Conservation (phyloP, 2,329 filamentous ascomycete species). For the Dothistroma septosporum region DNA sequence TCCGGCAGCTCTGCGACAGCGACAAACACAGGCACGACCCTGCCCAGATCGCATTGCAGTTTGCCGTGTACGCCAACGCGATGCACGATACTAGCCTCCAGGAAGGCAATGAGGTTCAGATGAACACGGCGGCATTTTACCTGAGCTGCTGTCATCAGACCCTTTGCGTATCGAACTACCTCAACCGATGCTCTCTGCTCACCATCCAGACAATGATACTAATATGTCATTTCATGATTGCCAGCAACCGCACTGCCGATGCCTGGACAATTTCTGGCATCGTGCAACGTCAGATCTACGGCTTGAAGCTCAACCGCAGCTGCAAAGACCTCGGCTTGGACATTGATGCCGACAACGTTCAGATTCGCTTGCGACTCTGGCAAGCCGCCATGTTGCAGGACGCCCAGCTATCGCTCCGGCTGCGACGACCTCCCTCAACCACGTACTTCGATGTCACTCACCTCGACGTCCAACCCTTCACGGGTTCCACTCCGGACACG, state of each 20-base stretch:
- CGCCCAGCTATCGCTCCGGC: conserved; percentile 63
- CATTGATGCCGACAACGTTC: conserved; percentile 60
- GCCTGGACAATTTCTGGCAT: conserved; percentile 78
- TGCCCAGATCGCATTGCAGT: neutral
- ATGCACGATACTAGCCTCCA: neutral
- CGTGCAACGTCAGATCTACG: conserved; percentile 70
- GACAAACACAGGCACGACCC: neutral
- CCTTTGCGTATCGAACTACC: conserved; percentile 67
- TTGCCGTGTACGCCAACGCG: neutral
- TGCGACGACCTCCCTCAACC: conserved; percentile 32
- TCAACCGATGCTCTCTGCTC: conserved; percentile 66
- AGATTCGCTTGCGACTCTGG: conserved; percentile 73
- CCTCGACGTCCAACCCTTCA: neutral
- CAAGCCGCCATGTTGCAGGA: conserved; percentile 76
- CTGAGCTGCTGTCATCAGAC: conserved; percentile 72
- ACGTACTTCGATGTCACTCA: conserved; percentile 52
- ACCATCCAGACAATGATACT: conserved; percentile 76
- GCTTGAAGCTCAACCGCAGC: conserved; percentile 74
- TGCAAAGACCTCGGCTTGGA: conserved; percentile 66
- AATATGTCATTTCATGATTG: conserved; percentile 76
- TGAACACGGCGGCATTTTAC: conserved; percentile 65
- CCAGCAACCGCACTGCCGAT: conserved; percentile 76
- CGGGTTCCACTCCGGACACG: neutral
- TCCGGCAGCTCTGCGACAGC: neutral
- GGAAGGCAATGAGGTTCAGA: conserved; percentile 63